Conservation (phyloP, 805 yeast genomes). For the Phaffomyces opuntiae region DNA sequence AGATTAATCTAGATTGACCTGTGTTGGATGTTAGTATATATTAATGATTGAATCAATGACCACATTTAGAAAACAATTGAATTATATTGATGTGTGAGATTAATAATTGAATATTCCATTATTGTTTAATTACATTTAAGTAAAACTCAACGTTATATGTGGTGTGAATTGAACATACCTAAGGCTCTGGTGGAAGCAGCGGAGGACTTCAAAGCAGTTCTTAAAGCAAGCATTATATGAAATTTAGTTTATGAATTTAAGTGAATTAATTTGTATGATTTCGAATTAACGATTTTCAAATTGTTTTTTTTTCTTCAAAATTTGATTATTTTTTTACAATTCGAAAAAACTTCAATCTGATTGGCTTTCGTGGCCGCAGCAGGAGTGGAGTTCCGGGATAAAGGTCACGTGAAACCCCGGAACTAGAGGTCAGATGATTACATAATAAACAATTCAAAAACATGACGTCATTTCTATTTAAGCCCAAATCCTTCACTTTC, state of each 20-base stretch:
- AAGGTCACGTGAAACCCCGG: background rate
- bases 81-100: too few relatives aligned
- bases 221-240: conserved; percentile 22
- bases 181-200: conserved; percentile 17
- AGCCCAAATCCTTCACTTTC: conserved; percentile 88
- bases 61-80: too few relatives aligned
- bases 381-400: background rate
- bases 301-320: conserved; percentile 1
- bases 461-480: conserved; percentile 28
- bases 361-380: conserved; percentile 17
- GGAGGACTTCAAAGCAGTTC: conserved; percentile 23
- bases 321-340: conserved; percentile 6
- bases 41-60: too few relatives aligned
- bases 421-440: background rate
- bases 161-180: conserved; percentile 14
- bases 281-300: background rate
- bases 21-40: too few relatives aligned
- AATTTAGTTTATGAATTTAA: background rate
- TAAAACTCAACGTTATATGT: background rate
- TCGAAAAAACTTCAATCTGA: conserved; percentile 22
- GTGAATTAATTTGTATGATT: background rate
- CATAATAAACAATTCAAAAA: too few relatives aligned
- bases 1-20: conserved; percentile 24
- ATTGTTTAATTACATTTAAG: too few relatives aligned
- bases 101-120: too few relatives aligned